A percentile compares a stretch with the other conserved stretches of the same genome.
Evolutionary conservation across 164 flowering plant genomes (phyloP).

Genomic region (Nymphaea thermarum): DNA sequence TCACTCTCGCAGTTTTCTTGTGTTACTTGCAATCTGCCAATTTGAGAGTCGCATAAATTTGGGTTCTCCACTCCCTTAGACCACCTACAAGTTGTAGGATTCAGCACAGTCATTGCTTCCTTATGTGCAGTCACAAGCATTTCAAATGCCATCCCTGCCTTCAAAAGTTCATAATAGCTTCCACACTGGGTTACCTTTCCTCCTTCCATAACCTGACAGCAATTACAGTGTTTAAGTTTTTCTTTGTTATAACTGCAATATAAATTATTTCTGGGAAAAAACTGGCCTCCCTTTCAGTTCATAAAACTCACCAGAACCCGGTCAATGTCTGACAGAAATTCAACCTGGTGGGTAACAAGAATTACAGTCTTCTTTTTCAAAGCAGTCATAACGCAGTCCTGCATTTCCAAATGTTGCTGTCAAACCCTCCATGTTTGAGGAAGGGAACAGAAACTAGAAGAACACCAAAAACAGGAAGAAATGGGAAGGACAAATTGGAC

Average conservation of each 20-base stretch:
- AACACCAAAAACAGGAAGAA: too few species aligned
- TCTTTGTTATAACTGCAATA: not conserved
- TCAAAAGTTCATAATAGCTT: conserved; percentile 50
- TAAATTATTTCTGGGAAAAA: not conserved
- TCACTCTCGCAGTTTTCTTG: conserved; percentile 25
- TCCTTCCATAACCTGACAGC: conserved; percentile 49
- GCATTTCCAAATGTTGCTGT: conserved; percentile 9
- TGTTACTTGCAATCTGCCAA: not conserved
- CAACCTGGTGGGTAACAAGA: conserved; percentile 91
- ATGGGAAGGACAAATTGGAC: too few species aligned
- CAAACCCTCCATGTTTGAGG: too few species aligned
- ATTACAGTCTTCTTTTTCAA: conserved; percentile 56
- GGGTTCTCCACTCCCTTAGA: conserved; percentile 3
- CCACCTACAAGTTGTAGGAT: conserved; percentile 8
- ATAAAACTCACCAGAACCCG: conserved; percentile 52
- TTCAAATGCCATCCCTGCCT: conserved; percentile 56
- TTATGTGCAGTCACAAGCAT: conserved; percentile 74
- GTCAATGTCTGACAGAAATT: conserved; percentile 64
- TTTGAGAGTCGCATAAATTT: conserved; percentile 8
- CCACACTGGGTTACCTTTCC: conserved; percentile 62
- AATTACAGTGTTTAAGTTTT: not conserved
- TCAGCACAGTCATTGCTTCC: conserved; percentile 32
- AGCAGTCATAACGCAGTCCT: conserved; percentile 77
- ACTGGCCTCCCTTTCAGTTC: not conserved
- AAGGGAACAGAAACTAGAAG: too few species aligned